Conservation (phyloP, 768 basidiomycete genomes). For the Termitomyces sp. region DNA sequence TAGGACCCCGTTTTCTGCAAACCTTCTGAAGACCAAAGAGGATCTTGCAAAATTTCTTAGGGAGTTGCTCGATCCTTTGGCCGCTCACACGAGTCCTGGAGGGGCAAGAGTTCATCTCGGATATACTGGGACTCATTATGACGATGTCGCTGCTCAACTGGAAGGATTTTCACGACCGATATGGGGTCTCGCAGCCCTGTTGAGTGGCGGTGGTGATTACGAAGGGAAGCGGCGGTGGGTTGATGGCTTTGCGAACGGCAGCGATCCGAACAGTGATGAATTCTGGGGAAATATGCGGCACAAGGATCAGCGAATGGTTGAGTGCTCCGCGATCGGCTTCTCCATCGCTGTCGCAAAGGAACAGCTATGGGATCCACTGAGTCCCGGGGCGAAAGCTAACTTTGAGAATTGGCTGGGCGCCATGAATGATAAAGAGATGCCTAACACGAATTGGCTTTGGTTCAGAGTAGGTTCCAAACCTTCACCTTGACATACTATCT, state of each 20-base stretch:
- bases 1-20: constrained; percentile 43
- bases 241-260: constrained; percentile 59
- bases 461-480: constrained; percentile 45
- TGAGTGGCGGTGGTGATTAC: constrained; percentile 60
- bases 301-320: constrained; percentile 79
- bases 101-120: constrained; percentile 69
- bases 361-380: constrained; percentile 58
- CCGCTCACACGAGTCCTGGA: constrained; percentile 63
- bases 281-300: constrained; percentile 75
- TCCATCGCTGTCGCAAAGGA: constrained; percentile 61
- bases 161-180: constrained; percentile 75
- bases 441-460: constrained; percentile 83
- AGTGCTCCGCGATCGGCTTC: constrained; percentile 74
- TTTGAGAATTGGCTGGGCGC: constrained; percentile 65
- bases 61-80: constrained; percentile 60
- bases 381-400: constrained; percentile 43
- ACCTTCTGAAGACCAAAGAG: constrained; percentile 54
- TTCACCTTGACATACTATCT: neutral
- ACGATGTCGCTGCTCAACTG: constrained; percentile 65
- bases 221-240: constrained; percentile 57
- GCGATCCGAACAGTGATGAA: constrained; percentile 59
- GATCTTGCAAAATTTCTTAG: constrained; percentile 54
- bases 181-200: constrained; percentile 66
- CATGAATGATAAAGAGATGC: constrained; percentile 81
- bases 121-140: constrained; percentile 66